These are phyloP conservation scores for Saturnispora gosingensis DNA, from an alignment of 805 yeast genomes.

Conservation along the genomic window DNA sequence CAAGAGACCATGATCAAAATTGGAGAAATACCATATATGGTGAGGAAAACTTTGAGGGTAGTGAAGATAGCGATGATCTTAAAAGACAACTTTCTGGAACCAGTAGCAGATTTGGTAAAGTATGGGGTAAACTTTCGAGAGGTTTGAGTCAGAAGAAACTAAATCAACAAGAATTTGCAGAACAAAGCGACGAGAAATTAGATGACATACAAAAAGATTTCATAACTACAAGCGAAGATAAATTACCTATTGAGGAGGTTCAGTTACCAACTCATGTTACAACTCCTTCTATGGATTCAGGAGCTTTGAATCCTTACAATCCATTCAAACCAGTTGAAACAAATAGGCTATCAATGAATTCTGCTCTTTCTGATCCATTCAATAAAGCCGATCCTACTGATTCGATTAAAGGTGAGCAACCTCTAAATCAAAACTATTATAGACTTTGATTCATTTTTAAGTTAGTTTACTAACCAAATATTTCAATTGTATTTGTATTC, in stretches of 20 bases:
- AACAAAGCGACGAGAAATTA: background rate
- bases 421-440: background rate
- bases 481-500: background rate
- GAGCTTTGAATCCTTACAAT: constrained; percentile 2
- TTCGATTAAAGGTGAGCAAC: background rate
- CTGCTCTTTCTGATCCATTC: background rate
- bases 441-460: background rate
- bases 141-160: constrained; percentile 2
- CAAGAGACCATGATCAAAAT: constrained; percentile 65
- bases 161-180: background rate
- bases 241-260: background rate
- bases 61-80: background rate
- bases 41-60: constrained; percentile 15
- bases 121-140: constrained; percentile 4
- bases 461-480: background rate
- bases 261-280: background rate
- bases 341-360: constrained; percentile 2
- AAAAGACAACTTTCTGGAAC: constrained; percentile 3
- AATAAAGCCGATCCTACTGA: background rate
- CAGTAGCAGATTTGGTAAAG: constrained; percentile 3
- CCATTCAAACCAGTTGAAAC: constrained; percentile 3
- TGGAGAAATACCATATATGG: constrained; percentile 64
- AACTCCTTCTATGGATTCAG: constrained; percentile 7
- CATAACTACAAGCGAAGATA: background rate
- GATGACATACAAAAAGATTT: background rate